phyloP scores from a whole-genome alignment of 202 grass and related monocot species.

The Schoenoplectus triqueter region DNA sequence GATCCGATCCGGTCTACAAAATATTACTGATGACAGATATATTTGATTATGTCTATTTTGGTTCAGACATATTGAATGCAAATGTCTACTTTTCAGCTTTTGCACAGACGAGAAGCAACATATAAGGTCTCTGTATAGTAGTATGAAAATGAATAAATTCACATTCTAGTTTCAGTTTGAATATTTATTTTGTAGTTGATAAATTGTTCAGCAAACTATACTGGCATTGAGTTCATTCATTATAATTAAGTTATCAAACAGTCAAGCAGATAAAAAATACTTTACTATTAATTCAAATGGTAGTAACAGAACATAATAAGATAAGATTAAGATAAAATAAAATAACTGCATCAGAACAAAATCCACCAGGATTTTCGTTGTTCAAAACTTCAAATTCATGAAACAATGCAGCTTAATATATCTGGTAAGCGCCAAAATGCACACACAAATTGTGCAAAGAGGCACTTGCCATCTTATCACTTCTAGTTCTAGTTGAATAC shows the following conservation, averaged over 20 bases:
- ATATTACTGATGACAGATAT: neutral
- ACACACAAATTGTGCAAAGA: too few relatives aligned
- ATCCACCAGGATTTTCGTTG: neutral
- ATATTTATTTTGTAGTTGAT: neutral
- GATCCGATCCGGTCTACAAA: neutral
- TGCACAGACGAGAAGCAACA: neutral
- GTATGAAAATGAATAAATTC: neutral
- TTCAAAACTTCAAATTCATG: constrained; percentile 8
- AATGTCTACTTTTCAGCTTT: too few relatives aligned
- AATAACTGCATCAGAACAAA: constrained; percentile 6
- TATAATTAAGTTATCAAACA: neutral
- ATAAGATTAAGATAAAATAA: neutral
- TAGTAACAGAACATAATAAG: neutral
- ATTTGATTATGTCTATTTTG: neutral
- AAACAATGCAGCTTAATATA: too few relatives aligned
- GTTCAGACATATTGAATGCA: neutral
- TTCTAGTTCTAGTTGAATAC: neutral
- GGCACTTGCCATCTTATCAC: neutral
- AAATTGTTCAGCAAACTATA: neutral
- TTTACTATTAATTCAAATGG: neutral
- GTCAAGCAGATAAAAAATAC: neutral
- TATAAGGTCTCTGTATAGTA: neutral
- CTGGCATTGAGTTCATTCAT: neutral
- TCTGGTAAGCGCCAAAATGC: too few relatives aligned
- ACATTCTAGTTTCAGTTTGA: neutral